Evolutionary conservation across 306 rosid genomes (phyloP), one percentile per base, ranked within the genome.

Genomic region (Cajanus cajan): DNA sequence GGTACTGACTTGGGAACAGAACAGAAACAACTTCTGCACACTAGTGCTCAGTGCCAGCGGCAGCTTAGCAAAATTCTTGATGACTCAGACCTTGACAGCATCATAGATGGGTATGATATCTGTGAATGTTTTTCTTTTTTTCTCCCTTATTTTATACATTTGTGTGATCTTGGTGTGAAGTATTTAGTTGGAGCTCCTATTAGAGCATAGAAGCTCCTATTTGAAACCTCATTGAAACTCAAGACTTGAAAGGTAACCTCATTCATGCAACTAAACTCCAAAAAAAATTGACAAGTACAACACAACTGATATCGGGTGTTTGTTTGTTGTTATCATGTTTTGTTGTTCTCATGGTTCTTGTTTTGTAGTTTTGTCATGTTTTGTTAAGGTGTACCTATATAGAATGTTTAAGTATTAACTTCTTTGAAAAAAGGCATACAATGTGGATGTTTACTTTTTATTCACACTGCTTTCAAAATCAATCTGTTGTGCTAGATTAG

Each of bases 41-140:
- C 96, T 39, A 86, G 94, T 68, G 78, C 85, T 65, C 97, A 84
- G 78, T 91, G 98, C 85, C 97, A 90, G 87, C 86, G 62, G 71
- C 98, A 95, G 89, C 94, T 95, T 71, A 90, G 89, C 90, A 95
- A 91, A 86, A 78, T 95, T 77, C 91, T 95, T 8, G 98, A 93
- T 0, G 99, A 95, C 86, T 88, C 97, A 0, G 98, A 95, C 82
- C 93, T 95, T 77, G 98, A 93, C 82, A 84, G 80, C 87, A 91
- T 95, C 85, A 81, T 93, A 31, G 98, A 93, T 12, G 96, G 98
- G 99, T 95, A 91, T 77, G 90, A 44, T 52, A 68, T 69, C 47
- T 36, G 22, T 68, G 45, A 31, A 18, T 28, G 10, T 34, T 71
- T 12, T 19, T 34, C 50, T 68, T 37, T 15, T 13, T 13, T 3